Evolutionary conservation across 2,329 filamentous ascomycete genomes (phyloP).

Genomic region (Tolypocladium guangdongense): DNA sequence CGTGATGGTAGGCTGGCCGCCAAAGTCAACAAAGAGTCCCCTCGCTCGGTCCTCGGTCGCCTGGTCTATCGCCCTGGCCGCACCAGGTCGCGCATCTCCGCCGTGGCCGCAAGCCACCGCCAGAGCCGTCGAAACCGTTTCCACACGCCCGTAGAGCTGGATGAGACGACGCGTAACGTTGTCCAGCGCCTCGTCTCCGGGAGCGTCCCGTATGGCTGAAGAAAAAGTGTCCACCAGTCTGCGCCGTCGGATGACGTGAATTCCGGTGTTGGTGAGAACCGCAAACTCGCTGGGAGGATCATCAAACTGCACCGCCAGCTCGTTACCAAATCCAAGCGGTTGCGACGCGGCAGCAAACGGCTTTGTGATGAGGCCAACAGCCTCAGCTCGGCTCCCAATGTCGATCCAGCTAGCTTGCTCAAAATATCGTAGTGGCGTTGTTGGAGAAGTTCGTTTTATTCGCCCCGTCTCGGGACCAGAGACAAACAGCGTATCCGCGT

Average conservation of each 20-base stretch:
- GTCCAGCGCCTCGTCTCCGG: slow-evolving; percentile 71
- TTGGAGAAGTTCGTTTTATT: slow-evolving; percentile 51
- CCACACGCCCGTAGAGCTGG: slow-evolving; percentile 72
- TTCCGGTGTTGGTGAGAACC: slow-evolving; percentile 79
- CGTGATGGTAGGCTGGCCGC: slow-evolving; percentile 74
- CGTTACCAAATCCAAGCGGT: slow-evolving; percentile 81
- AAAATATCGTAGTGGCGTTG: slow-evolving; percentile 49
- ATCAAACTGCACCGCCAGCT: slow-evolving; percentile 93
- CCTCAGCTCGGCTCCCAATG: slow-evolving; percentile 62
- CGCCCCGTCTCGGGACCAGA: slow-evolving; percentile 80
- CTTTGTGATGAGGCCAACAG: slow-evolving; percentile 64
- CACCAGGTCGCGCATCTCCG: slow-evolving; percentile 59
- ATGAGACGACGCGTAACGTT: slow-evolving; percentile 76
- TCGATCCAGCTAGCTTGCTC: slow-evolving; percentile 76
- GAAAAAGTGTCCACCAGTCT: slow-evolving; percentile 90
- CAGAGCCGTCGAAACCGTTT: slow-evolving; percentile 81
- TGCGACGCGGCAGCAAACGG: slow-evolving; percentile 58
- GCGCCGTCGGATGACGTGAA: slow-evolving; percentile 75
- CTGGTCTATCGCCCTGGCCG: slow-evolving; percentile 70
- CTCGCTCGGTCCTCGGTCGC: slow-evolving; percentile 77
- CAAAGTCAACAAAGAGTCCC: slow-evolving; percentile 83
- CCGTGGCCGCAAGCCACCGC: slow-evolving; percentile 94
- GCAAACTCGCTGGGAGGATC: slow-evolving; percentile 72
- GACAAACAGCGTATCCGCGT: slow-evolving; percentile 63
- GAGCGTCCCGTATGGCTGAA: slow-evolving; percentile 60